phyloP scores from a whole-genome alignment of 176 grass and related monocot species.

The Coix lacrymajobi region DNA sequence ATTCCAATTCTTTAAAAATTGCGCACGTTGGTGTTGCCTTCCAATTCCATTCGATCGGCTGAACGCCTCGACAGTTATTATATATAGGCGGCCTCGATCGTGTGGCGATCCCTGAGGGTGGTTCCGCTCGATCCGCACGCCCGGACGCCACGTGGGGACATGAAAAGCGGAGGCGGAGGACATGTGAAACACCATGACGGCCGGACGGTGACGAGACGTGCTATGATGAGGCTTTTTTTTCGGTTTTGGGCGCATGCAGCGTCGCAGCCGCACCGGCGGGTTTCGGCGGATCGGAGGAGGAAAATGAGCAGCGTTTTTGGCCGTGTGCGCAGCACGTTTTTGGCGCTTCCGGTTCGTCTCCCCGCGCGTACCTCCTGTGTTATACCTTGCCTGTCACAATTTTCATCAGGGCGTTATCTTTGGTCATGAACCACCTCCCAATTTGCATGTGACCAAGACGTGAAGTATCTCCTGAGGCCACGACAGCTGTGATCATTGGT shows the following conservation, averaged over 20 bases:
- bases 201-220: neutral
- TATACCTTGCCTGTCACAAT: constrained; percentile 67
- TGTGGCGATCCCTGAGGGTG: neutral
- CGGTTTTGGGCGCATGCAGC: neutral
- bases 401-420: constrained; percentile 73
- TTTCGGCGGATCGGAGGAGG: neutral
- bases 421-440: constrained; percentile 93
- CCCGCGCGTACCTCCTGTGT: constrained; percentile 37
- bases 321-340: neutral
- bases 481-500: constrained; percentile 83
- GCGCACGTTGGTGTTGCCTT: neutral
- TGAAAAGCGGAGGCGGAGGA: neutral
- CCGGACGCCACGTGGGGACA: neutral
- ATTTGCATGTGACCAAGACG: constrained; percentile 82
- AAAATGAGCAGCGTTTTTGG: neutral
- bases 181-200: neutral
- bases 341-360: neutral
- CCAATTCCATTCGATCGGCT: neutral
- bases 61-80: neutral
- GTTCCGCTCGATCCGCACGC: neutral
- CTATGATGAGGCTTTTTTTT: neutral
- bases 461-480: constrained; percentile 78
- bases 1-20: too few species aligned
- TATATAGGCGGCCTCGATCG: neutral
- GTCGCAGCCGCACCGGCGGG: too few species aligned